A percentile compares a stretch with the other conserved stretches of the same genome.
Conservation (phyloP, 495 filamentous ascomycete genomes). For the Tetracladium setigerum region DNA sequence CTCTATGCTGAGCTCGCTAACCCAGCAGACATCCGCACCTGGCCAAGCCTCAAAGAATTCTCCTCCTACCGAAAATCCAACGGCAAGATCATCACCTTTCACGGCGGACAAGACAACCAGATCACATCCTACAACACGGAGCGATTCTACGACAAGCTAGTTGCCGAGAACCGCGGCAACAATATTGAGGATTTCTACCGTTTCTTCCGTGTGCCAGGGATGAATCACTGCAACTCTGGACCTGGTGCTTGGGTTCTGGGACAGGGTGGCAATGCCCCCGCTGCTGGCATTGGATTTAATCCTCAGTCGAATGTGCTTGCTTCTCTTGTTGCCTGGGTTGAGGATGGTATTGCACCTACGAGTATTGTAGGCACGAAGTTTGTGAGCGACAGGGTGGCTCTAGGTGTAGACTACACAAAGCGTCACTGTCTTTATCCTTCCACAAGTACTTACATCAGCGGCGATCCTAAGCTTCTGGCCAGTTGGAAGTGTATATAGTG, state of each 20-base stretch:
- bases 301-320: constrained; percentile 37
- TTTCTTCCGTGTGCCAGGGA: constrained; percentile 52
- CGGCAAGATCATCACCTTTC: constrained; percentile 39
- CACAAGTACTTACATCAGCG: constrained; percentile 7
- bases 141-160: constrained; percentile 33
- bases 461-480: background rate
- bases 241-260: constrained; percentile 49
- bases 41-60: constrained; percentile 30
- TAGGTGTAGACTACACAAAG: constrained; percentile 26
- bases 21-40: constrained; percentile 30
- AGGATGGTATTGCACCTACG: constrained; percentile 47
- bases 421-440: constrained; percentile 31
- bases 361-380: constrained; percentile 47
- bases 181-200: constrained; percentile 51
- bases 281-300: constrained; percentile 24
- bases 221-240: constrained; percentile 34
- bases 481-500: constrained; percentile 16
- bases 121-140: constrained; percentile 29
- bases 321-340: constrained; percentile 54
- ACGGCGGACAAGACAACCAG: constrained; percentile 36
- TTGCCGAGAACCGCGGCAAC: constrained; percentile 30
- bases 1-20: constrained; percentile 24
- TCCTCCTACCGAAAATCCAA: constrained; percentile 14
- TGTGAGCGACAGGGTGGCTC: constrained; percentile 25
- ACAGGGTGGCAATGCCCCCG: constrained; percentile 28